Evolutionary conservation across 345 rosid species (phyloP), one percentile per base, ranked within the genome.

Genomic region (Salix exigua): DNA sequence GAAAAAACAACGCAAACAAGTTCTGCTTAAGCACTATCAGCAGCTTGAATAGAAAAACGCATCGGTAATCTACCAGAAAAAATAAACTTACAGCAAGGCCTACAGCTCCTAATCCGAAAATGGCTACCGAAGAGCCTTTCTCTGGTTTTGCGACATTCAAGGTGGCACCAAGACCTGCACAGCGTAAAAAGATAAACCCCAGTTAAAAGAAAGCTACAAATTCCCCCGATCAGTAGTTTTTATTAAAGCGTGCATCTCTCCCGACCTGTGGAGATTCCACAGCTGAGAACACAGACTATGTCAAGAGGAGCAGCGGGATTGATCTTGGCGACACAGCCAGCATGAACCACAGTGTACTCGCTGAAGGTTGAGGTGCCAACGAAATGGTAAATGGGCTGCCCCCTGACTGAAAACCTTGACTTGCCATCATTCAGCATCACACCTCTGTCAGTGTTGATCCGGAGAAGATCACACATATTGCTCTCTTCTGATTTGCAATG

Each of bases 281-380:
- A 87, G 74, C 90, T 82, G 35, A 87, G 85, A 58, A 85, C 64
- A 53, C 84, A 85, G 40, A 85, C 85, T 87, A 85, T 87, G 81
- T 85, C 88, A 2, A 83, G 63, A 1, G 89, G 89, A 67, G 89
- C 88, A 9, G 28, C 77, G 7, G 89, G 88, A 53, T 87, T 79
- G 83, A 87, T 81, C 85, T 87, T 87, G 62, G 88, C 88, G 2
- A 83, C 72, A 73, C 83, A 85, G 1, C 86, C 88, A 18, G 64
- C 79, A 50, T 87, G 88, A 51, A 77, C 71, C 17, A 82, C 86
- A 16, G 89, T 87, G 75, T 82, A 84, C 19, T 86, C 87, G 21
- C 86, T 84, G 6, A 84, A 80, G 6, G 87, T 85, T 12, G 86
- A 84, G 8, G 85, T 84, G 4, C 86, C 88, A 76, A 87, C 82